A percentile compares a stretch with the other conserved stretches of the same genome.
phyloP scores from a whole-genome alignment of 805 yeast genomes.

The Yarrowia sp. region DNA sequence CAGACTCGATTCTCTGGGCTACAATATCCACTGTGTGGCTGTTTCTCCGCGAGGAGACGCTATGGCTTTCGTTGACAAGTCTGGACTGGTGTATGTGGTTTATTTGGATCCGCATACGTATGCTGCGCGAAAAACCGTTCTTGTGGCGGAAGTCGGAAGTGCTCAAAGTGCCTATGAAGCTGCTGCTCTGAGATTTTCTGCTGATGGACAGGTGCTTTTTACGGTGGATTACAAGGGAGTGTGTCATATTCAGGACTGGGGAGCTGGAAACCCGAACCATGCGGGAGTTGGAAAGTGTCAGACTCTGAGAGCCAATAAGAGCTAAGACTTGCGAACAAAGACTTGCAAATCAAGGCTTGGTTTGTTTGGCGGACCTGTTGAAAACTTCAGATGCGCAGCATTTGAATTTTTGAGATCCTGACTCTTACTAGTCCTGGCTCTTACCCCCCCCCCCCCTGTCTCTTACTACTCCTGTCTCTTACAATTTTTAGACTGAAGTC shows the following conservation, averaged over 20 bases:
- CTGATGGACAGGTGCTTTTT: constrained; percentile 76
- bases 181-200: constrained; percentile 74
- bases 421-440: too few relatives aligned
- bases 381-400: neutral
- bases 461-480: too few relatives aligned
- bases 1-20: constrained; percentile 77
- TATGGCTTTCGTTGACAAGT: constrained; percentile 73
- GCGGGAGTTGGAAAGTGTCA: constrained; percentile 40
- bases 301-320: constrained; percentile 29
- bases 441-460: too few relatives aligned
- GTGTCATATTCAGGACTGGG: constrained; percentile 77
- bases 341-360: too few relatives aligned
- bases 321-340: neutral
- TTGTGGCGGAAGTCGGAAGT: constrained; percentile 74
- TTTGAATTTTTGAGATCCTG: too few relatives aligned
- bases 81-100: constrained; percentile 70
- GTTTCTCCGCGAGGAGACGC: constrained; percentile 86
- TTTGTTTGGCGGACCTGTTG: too few relatives aligned
- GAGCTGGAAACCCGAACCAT: constrained; percentile 72
- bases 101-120: constrained; percentile 44
- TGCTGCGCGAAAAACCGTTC: constrained; percentile 57
- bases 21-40: constrained; percentile 67
- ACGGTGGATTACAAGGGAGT: constrained; percentile 79
- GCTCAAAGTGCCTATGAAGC: constrained; percentile 71
- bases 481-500: too few relatives aligned